Conservation (phyloP, 2,329 filamentous ascomycete species). For the Dactylonectria macrodidyma region DNA sequence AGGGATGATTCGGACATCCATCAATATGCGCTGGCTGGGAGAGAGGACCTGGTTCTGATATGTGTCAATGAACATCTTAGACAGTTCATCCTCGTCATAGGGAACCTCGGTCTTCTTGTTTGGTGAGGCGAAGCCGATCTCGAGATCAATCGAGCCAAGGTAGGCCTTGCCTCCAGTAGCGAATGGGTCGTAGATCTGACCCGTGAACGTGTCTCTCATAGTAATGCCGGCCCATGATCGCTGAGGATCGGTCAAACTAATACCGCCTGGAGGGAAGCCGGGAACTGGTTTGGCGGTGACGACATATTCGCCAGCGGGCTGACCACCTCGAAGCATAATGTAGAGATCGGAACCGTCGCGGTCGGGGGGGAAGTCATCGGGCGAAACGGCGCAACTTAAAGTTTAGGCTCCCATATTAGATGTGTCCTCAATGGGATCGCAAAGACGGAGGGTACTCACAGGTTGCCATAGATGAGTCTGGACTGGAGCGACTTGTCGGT, state of each 20-base stretch:
- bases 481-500: slow-evolving; percentile 70
- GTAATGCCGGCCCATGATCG: slow-evolving; percentile 89
- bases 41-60: slow-evolving; percentile 90
- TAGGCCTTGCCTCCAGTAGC: slow-evolving; percentile 77
- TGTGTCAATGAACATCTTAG: slow-evolving; percentile 66
- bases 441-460: slow-evolving; percentile 62
- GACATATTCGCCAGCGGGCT: slow-evolving; percentile 72
- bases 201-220: slow-evolving; percentile 81
- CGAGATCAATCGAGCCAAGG: slow-evolving; percentile 84
- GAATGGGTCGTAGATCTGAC: slow-evolving; percentile 85
- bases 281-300: slow-evolving; percentile 82
- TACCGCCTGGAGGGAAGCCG: slow-evolving; percentile 80
- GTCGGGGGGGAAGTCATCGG: slow-evolving; percentile 82
- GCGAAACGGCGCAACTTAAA: slow-evolving; percentile 85
- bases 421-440: not conserved
- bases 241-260: slow-evolving; percentile 89
- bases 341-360: slow-evolving; percentile 82
- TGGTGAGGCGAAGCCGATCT: slow-evolving; percentile 86
- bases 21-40: slow-evolving; percentile 86
- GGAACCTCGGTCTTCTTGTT: slow-evolving; percentile 80
- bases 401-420: slow-evolving; percentile 23
- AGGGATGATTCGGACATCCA: slow-evolving; percentile 87
- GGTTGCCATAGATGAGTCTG: slow-evolving; percentile 75
- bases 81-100: slow-evolving; percentile 90
- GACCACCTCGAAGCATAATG: slow-evolving; percentile 73